Conservation (phyloP, 2,329 filamentous ascomycete genomes). For the Aureobasidium zeae region DNA sequence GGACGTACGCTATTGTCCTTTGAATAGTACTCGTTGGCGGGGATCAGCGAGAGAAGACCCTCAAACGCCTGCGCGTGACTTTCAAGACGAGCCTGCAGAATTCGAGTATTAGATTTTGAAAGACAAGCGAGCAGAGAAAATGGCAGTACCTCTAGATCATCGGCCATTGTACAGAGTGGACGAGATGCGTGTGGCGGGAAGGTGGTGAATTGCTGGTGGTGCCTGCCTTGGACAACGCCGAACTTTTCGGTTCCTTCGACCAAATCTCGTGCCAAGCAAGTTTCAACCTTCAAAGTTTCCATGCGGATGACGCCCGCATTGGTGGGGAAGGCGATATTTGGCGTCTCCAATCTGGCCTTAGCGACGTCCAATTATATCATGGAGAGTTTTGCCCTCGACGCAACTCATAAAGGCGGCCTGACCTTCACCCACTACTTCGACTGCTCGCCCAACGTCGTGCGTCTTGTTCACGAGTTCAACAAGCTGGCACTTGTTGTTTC, state of each 20-base stretch:
- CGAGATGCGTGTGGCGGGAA: not conserved
- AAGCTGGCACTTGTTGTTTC: constrained; percentile 43
- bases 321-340: too few relatives aligned
- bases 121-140: constrained; percentile 9
- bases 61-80: constrained; percentile 67
- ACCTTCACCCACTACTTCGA: constrained; percentile 44
- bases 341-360: too few relatives aligned
- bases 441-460: constrained; percentile 40
- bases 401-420: constrained; percentile 28
- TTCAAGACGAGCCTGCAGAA: constrained; percentile 42
- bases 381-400: constrained; percentile 27
- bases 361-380: constrained; percentile 22
- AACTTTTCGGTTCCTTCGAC: constrained; percentile 13
- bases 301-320: too few relatives aligned
- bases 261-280: too few relatives aligned
- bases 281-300: too few relatives aligned
- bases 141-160: constrained; percentile 22
- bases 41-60: constrained; percentile 76
- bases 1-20: constrained; percentile 68
- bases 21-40: constrained; percentile 76
- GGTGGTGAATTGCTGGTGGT: not conserved
- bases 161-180: constrained; percentile 16
- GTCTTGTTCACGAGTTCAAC: constrained; percentile 43
- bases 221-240: not conserved
- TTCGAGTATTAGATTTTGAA: constrained; percentile 8